Base-by-base conservation (phyloP, 495 filamentous ascomycete genomes). In the Talaromyces wortmannii region DNA sequence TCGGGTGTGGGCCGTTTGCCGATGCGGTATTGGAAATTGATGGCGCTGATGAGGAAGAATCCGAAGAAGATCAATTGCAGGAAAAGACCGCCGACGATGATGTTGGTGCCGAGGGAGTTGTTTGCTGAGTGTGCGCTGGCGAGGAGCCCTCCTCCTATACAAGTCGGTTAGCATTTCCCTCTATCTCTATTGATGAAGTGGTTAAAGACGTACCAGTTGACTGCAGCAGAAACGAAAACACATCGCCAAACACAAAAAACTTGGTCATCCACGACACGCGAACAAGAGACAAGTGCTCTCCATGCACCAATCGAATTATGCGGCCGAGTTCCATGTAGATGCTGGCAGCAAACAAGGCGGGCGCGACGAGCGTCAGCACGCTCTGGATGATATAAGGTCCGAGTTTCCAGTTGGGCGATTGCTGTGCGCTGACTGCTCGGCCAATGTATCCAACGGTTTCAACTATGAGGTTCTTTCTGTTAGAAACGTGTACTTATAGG, bases 241-340 rank as follows among this genome's bases (percentile, higher is more conserved):
- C 66, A 57, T 72, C 68, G 12, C 69, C 70, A 2, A 61, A 30
- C 36, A 72, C 68, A 51, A 74, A 74, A 32, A 70, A 67, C 57
- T 66, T 65, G 40, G 64, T 70, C 58, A 70, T 52, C 63, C 64
- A 69, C 10, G 55, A 59, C 5, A 62, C 53, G 3, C 54, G 51
- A 7, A 67, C 55, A 7, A 66, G 18, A 32, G 59, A 64, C 1
- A 59, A 48, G 1, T 43, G n/a, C 40, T 82, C 78, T 18, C 72
- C 80, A 16, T 75, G 57, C 2, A 78, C 67, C 33, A 74, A 61
- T 2, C 56, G 60, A 49, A 83, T 73, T 10, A 79, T 45, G 13
- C 80, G 68, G 0, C 74, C 81, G 16, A 84, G 76, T 23, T 77
- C 67, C 78, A 83, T 84, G 63, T 83, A 84, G 16, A 83, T 71